Conservation (phyloP, 306 rosid genomes). For the Arachis stenosperma region DNA sequence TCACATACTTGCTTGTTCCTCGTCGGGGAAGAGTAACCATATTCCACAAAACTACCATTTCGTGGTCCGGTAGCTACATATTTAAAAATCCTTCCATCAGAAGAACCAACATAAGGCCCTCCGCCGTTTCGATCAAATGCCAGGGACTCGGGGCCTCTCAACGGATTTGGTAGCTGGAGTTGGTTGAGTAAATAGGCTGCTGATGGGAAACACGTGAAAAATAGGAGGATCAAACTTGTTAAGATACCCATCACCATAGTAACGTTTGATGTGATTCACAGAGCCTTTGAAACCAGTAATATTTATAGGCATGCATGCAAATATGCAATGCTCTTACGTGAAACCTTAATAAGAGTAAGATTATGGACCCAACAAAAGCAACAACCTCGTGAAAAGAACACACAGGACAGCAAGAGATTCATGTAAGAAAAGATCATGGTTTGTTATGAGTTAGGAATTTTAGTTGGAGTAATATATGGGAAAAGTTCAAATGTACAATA, state of each 20-base stretch:
- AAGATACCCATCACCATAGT: not conserved
- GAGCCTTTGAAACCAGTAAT: not conserved
- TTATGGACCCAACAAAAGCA: not conserved
- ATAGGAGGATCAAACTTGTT: conserved; percentile 24
- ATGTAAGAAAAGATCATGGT: not conserved
- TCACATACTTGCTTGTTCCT: conserved; percentile 51
- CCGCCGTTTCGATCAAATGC: conserved; percentile 42
- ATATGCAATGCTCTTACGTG: not conserved
- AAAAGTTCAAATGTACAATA: no score
- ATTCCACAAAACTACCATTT: conserved; percentile 34
- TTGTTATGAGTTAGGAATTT: no score
- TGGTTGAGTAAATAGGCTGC: conserved; percentile 19
- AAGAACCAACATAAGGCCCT: conserved; percentile 49
- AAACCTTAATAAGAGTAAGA: not conserved
- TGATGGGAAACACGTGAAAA: conserved; percentile 36
- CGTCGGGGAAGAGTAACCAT: conserved; percentile 44
- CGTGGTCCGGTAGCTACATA: not conserved
- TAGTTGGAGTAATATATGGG: no score
- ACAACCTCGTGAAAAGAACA: conserved; percentile 5
- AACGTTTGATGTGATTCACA: not conserved
- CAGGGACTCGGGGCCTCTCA: conserved; percentile 47
- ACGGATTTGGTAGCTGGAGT: conserved; percentile 37
- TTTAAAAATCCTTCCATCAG: conserved; percentile 54
- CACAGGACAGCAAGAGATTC: not conserved
- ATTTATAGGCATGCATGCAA: conserved; percentile 17